Base-by-base conservation (phyloP, 1,284 basidiomycete genomes). In the Ceratobasidium sp. region DNA sequence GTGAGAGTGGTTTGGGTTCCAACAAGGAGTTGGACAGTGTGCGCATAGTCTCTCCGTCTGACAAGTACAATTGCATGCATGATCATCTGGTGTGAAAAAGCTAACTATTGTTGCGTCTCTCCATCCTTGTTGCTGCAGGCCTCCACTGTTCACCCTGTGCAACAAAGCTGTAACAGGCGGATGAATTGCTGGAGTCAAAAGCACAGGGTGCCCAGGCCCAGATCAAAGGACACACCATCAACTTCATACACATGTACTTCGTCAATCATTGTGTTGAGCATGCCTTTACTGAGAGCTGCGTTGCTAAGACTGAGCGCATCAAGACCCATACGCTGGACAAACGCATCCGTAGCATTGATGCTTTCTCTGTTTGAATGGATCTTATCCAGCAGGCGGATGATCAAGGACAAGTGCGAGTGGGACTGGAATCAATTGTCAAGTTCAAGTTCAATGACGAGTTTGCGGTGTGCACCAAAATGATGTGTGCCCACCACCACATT, bases 401-500 rank as follows among this genome's bases (percentile, higher is more conserved):
- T 33, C 33, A 33, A 33, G 33, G 33, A 33, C 33, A 33, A 33
- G 33, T 33, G 33, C 33, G 33, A 33, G 33, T 33, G 33, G 64
- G 81, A 66, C 9, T 88, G 86, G 79, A 28, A 26, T 76, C 87
- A 86, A 82, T 95, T 94, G 83, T 96, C 93, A 76, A 97, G 89
- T 85, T 98, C 96, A 65, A 98, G 89, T 86, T 98, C 96, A 78
- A 98, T 90, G 28, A 98, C 88, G 90, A 98, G 95, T 88, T 98
- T 96, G 84, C 96, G 94, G 81, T 91, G 90, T 87, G 98, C 96
- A 46, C 96, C 96, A 83, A 94, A 96, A 74, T 95, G 88, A 82
- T 98, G 86, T 84, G 98, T 96, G 57, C 95, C 94, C n/a, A 99
- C 89, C 81, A 98, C 96, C 73, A 99, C 91, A 83, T 99, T 96